phyloP scores from a whole-genome alignment of 768 basidiomycete genomes.

The Gymnopilus dilepis region DNA sequence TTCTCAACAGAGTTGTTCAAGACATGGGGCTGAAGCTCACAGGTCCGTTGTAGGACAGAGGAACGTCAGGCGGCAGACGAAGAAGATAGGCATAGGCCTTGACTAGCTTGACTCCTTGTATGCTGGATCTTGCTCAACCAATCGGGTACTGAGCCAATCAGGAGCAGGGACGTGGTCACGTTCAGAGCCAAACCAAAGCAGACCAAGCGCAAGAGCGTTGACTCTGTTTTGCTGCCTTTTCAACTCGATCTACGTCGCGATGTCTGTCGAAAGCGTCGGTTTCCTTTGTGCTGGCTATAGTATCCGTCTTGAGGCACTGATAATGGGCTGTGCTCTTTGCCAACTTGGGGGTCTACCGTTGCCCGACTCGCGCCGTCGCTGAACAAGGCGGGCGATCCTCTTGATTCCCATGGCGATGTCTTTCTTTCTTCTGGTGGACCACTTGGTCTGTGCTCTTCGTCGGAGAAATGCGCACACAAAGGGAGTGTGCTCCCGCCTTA shows the following conservation, averaged over 20 bases:
- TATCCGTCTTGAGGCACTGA: not conserved
- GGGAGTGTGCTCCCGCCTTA: not conserved
- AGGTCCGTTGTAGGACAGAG: too few relatives aligned
- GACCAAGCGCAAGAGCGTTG: not conserved
- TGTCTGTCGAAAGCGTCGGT: not conserved
- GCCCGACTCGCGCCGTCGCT: not conserved
- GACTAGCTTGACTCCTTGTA: too few relatives aligned
- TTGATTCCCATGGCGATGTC: not conserved
- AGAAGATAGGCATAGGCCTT: too few relatives aligned
- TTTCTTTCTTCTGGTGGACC: not conserved
- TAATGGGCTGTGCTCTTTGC: not conserved
- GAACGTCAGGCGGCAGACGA: too few relatives aligned
- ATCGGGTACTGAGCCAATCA: too few relatives aligned
- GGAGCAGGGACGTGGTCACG: too few relatives aligned
- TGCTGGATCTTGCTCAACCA: too few relatives aligned
- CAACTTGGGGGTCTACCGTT: too few relatives aligned
- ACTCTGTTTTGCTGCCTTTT: not conserved
- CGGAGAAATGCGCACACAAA: not conserved
- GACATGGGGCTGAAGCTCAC: too few relatives aligned
- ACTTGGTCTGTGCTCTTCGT: not conserved
- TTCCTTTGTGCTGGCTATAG: not conserved
- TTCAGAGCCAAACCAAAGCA: too few relatives aligned
- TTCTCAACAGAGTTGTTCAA: too few relatives aligned
- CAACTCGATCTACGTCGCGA: not conserved
- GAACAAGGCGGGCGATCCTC: not conserved